A percentile compares a stretch with the other conserved stretches of the same genome.
These are phyloP conservation scores for Suillus brevipes DNA, from an alignment of 768 basidiomycete species.

Conservation along the genomic window DNA sequence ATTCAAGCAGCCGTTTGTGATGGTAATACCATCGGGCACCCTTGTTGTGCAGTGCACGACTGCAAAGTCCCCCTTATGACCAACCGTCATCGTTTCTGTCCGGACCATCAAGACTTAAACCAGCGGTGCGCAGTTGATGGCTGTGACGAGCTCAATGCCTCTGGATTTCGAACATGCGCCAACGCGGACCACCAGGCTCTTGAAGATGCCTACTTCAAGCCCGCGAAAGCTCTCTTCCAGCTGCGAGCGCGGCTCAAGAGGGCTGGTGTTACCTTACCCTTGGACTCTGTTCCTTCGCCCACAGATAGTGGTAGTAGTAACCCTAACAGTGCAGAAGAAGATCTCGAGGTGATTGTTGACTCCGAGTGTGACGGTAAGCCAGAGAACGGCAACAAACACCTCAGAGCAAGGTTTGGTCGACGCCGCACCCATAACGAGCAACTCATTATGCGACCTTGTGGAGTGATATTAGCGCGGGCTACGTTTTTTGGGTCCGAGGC, in stretches of 20 bases:
- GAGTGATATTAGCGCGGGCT: conserved; percentile 23
- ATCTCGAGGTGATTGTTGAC: neutral
- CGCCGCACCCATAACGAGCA: conserved; percentile 30
- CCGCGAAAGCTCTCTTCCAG: conserved; percentile 28
- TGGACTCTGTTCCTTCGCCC: conserved; percentile 7
- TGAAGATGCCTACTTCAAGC: conserved; percentile 21
- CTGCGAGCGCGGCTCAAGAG: conserved; percentile 17
- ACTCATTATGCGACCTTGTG: conserved; percentile 28
- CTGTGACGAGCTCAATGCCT: conserved; percentile 14
- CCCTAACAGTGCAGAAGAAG: neutral
- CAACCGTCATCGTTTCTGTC: conserved; percentile 25
- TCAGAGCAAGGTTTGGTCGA: conserved; percentile 22
- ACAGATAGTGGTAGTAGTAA: neutral
- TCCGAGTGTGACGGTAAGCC: conserved; percentile 14
- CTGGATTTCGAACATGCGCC: conserved; percentile 23
- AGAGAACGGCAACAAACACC: conserved; percentile 12
- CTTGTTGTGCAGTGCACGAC: conserved; percentile 31
- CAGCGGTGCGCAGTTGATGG: conserved; percentile 21
- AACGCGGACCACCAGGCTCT: conserved; percentile 22
- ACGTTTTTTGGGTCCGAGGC: conserved; percentile 31
- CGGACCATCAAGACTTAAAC: conserved; percentile 14
- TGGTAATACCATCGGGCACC: conserved; percentile 30
- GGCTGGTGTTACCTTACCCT: conserved; percentile 9
- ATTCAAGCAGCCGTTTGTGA: conserved; percentile 12
- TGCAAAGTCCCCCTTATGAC: conserved; percentile 24